phyloP scores from a whole-genome alignment of 2,329 filamentous ascomycete species.

The Exophiala bonariae region DNA sequence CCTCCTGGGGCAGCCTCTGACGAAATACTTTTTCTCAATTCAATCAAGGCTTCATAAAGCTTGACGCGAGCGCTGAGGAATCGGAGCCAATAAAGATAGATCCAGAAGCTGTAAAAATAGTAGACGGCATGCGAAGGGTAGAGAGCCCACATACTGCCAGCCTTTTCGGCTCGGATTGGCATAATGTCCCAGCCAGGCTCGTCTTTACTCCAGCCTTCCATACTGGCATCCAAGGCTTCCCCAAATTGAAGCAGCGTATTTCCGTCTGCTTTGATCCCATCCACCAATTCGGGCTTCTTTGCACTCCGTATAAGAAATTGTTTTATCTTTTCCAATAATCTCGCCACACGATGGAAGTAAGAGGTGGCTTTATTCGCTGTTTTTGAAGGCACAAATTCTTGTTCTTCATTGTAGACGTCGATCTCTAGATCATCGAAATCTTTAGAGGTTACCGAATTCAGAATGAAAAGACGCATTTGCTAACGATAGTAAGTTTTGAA shows the following conservation, averaged over 20 bases:
- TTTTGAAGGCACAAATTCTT: slow-evolving; percentile 26
- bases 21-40: slow-evolving; percentile 13
- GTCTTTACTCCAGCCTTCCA: slow-evolving; percentile 24
- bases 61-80: slow-evolving; percentile 28
- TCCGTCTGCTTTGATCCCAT: not conserved
- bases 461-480: slow-evolving; percentile 27
- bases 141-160: slow-evolving; percentile 25
- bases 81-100: slow-evolving; percentile 26
- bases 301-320: slow-evolving; percentile 5
- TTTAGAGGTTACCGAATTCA: slow-evolving; percentile 23
- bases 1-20: not conserved
- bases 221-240: slow-evolving; percentile 19
- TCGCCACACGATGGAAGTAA: slow-evolving; percentile 23
- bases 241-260: slow-evolving; percentile 17
- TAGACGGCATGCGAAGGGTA: slow-evolving; percentile 24
- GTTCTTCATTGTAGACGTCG: slow-evolving; percentile 26
- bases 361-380: slow-evolving; percentile 24
- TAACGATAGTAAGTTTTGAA: slow-evolving; percentile 2
- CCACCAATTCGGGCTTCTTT: not conserved
- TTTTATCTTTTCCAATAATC: slow-evolving; percentile 23
- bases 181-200: slow-evolving; percentile 28
- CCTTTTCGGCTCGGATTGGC: slow-evolving; percentile 13
- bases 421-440: slow-evolving; percentile 26
- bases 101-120: slow-evolving; percentile 27
- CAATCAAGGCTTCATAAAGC: slow-evolving; percentile 27